phyloP scores from a whole-genome alignment of 352 stramenopile genomes.

The Plasmopara viticola region DNA sequence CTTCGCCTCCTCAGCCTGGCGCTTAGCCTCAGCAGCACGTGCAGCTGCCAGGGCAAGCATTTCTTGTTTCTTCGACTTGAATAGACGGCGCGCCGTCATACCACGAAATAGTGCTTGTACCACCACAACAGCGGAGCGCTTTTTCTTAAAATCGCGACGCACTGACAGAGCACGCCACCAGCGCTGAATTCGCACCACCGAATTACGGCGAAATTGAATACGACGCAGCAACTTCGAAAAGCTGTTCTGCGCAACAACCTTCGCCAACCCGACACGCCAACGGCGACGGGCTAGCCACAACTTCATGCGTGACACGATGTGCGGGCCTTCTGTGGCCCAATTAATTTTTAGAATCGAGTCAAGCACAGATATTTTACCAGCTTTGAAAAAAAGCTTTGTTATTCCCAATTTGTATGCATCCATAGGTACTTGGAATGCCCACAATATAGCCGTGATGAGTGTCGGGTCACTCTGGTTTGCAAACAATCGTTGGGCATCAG shows the following conservation, averaged over 20 bases:
- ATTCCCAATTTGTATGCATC: conserved; percentile 84
- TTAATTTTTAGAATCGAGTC: conserved; percentile 85
- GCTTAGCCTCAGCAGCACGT: conserved; percentile 61
- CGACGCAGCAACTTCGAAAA: conserved; percentile 51
- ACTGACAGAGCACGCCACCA: conserved; percentile 77
- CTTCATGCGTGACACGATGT: conserved; percentile 75
- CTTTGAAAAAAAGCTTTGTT: conserved; percentile 90
- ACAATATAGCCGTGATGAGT: conserved; percentile 85
- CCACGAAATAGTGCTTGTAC: conserved; percentile 80
- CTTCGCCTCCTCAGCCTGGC: conserved; percentile 79
- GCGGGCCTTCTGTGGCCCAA: conserved; percentile 80
- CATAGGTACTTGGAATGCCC: conserved; percentile 82
- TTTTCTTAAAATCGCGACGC: conserved; percentile 78
- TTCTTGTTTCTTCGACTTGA: conserved; percentile 84
- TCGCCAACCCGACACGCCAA: conserved; percentile 77
- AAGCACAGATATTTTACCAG: conserved; percentile 85
- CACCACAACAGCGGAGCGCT: conserved; percentile 58
- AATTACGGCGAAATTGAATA: conserved; percentile 53
- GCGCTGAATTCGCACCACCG: conserved; percentile 61
- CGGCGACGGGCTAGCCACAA: conserved; percentile 79
- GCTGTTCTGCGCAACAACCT: conserved; percentile 67
- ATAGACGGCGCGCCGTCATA: conserved; percentile 56
- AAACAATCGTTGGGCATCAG: conserved; percentile 72
- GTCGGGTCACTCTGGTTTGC: conserved; percentile 74
- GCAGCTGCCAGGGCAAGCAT: conserved; percentile 72